phyloP scores from a whole-genome alignment of 352 stramenopile genomes.

The Heterotrichella gracilis region DNA sequence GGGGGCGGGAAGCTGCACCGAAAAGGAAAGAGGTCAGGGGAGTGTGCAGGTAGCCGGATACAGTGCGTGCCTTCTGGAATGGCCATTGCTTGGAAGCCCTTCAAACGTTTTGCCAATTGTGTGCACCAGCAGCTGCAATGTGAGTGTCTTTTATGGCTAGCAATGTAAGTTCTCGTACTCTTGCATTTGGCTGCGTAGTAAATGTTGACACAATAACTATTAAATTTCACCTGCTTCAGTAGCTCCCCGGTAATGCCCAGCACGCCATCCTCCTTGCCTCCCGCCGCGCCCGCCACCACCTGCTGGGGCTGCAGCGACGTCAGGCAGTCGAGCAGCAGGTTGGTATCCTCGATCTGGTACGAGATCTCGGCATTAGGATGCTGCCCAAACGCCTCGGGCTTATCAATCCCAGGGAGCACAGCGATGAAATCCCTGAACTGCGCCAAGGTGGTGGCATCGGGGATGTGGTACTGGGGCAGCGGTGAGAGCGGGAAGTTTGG shows the following conservation, averaged over 20 bases:
- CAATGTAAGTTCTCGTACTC: too few relatives aligned
- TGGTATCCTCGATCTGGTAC: constrained; percentile 58
- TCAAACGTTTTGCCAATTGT: too few relatives aligned
- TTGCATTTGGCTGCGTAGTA: too few relatives aligned
- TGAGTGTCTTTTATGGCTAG: too few relatives aligned
- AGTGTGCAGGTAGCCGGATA: too few relatives aligned
- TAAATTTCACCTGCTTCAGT: too few relatives aligned
- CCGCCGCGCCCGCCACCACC: constrained; percentile 36
- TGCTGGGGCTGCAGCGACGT: constrained; percentile 42
- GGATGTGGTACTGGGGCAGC: constrained; percentile 55
- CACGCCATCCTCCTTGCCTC: constrained; percentile 50
- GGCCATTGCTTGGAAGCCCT: too few relatives aligned
- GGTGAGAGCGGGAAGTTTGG: constrained; percentile 47
- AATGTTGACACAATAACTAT: too few relatives aligned
- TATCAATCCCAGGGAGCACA: constrained; percentile 46
- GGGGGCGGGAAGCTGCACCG: constrained; percentile 45
- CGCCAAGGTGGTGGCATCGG: constrained; percentile 45
- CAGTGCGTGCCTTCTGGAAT: too few relatives aligned
- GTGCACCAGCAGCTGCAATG: too few relatives aligned
- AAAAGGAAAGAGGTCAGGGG: too few relatives aligned
- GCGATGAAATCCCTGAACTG: constrained; percentile 54
- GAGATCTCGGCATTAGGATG: constrained; percentile 71
- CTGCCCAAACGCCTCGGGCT: constrained; percentile 57
- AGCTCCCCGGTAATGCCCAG: constrained; percentile 37
- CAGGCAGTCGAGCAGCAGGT: constrained; percentile 46